Percentiles rank a stretch among this genome's conserved stretches.
These are phyloP conservation scores for Quercus suber DNA, from an alignment of 306 rosid genomes.

Conservation along the genomic window DNA sequence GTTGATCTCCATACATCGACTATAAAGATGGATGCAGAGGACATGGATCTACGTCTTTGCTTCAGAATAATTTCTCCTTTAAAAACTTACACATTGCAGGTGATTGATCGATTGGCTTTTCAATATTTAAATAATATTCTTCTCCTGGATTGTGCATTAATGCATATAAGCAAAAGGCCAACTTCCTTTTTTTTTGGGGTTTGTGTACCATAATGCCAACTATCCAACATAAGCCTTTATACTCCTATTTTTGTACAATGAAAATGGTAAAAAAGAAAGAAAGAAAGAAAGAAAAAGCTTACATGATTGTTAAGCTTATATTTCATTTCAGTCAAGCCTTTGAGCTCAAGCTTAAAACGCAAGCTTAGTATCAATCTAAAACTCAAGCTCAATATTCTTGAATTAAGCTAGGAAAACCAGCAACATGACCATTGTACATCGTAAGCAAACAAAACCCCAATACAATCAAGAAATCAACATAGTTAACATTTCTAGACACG, in stretches of 20 bases:
- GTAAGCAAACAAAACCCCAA: too few species aligned
- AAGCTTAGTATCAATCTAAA: not conserved
- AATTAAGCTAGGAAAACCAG: too few species aligned
- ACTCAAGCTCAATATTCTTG: too few species aligned
- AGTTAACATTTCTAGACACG: too few species aligned
- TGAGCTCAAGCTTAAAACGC: too few species aligned
- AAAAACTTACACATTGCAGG: slow-evolving; percentile 86
- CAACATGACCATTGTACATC: too few species aligned
- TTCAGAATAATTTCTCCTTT: slow-evolving; percentile 92
- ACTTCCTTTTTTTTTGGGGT: not conserved
- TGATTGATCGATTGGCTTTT: slow-evolving; percentile 36
- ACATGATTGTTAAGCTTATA: too few species aligned
- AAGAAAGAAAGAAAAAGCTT: not conserved
- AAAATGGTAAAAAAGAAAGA: not conserved
- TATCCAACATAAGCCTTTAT: not conserved
- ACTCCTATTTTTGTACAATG: not conserved
- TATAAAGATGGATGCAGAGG: slow-evolving; percentile 93
- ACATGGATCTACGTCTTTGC: slow-evolving; percentile 92
- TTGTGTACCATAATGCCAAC: not conserved
- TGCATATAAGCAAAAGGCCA: not conserved
- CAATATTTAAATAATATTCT: not conserved
- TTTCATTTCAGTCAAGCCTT: too few species aligned
- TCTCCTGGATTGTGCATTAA: not conserved
- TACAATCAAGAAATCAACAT: too few species aligned
- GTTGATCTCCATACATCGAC: slow-evolving; percentile 82